phyloP scores from a whole-genome alignment of 2,329 filamentous ascomycete species.

The Colletotrichum gigasporum region DNA sequence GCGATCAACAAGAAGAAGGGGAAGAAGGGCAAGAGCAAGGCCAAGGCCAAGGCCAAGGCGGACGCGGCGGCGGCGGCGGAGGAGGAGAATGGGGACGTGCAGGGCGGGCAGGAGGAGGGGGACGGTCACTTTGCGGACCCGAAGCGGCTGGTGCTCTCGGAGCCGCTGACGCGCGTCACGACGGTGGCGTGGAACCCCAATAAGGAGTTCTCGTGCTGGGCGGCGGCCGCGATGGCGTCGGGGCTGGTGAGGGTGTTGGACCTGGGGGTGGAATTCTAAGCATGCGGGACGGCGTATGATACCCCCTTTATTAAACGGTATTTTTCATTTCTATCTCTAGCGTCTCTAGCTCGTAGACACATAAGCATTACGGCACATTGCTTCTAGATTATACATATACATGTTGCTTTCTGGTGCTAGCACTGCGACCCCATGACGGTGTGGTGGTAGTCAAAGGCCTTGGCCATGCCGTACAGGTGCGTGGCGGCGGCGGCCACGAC shows the following conservation, averaged over 20 bases:
- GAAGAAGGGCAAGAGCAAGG: constrained; percentile 47
- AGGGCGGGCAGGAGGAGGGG: constrained; percentile 34
- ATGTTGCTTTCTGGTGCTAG: too few species aligned
- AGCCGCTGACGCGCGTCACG: constrained; percentile 70
- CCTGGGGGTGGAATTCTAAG: constrained; percentile 58
- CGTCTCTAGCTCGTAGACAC: not conserved
- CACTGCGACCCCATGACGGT: constrained; percentile 64
- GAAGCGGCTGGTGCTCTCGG: constrained; percentile 62
- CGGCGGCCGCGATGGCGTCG: constrained; percentile 72
- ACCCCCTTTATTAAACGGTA: constrained; percentile 25
- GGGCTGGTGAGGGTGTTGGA: constrained; percentile 75
- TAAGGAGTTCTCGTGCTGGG: constrained; percentile 71
- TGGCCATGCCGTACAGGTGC: constrained; percentile 83
- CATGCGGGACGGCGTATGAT: not conserved
- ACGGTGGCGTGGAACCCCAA: constrained; percentile 76
- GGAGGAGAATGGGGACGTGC: constrained; percentile 35
- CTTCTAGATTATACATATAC: too few species aligned
- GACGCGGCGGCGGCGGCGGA: constrained; percentile 40
- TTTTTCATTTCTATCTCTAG: not conserved
- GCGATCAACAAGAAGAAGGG: constrained; percentile 46
- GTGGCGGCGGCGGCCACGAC: constrained; percentile 84
- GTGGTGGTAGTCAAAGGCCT: constrained; percentile 89
- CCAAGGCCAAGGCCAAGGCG: constrained; percentile 39
- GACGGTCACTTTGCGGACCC: constrained; percentile 43
- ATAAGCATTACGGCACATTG: not conserved